phyloP scores from a whole-genome alignment of 75 land plant species.

The Pinus taeda region DNA sequence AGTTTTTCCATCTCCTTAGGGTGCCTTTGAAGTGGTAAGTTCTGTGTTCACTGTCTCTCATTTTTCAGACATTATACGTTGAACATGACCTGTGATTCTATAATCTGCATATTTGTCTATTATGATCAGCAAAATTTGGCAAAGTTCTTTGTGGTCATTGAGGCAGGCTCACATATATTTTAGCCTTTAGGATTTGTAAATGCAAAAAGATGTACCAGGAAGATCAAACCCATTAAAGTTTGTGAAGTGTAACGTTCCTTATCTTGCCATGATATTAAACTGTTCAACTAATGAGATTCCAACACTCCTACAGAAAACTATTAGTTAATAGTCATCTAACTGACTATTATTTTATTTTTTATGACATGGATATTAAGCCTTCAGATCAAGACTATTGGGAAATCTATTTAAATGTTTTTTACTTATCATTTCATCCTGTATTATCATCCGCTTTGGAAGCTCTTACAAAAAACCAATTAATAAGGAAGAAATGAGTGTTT shows the following conservation, averaged over 20 bases:
- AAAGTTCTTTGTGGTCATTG: neutral
- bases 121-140: neutral
- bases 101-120: neutral
- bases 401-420: neutral
- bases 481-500: neutral
- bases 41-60: neutral
- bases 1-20: neutral
- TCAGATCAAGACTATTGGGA: neutral
- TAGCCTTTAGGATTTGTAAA: neutral
- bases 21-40: neutral
- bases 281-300: neutral
- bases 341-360: no score
- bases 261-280: neutral
- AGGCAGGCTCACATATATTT: slow-evolving; percentile 6
- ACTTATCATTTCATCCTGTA: neutral
- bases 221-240: neutral
- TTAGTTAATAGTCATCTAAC: neutral
- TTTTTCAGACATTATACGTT: neutral
- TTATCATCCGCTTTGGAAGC: neutral
- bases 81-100: neutral
- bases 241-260: neutral
- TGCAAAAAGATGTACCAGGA: neutral
- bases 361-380: no score
- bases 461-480: neutral
- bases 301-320: neutral